Evolutionary conservation across 345 rosid genomes (phyloP), one percentile per base, ranked within the genome.

Genomic region (Dovyalis caffra): DNA sequence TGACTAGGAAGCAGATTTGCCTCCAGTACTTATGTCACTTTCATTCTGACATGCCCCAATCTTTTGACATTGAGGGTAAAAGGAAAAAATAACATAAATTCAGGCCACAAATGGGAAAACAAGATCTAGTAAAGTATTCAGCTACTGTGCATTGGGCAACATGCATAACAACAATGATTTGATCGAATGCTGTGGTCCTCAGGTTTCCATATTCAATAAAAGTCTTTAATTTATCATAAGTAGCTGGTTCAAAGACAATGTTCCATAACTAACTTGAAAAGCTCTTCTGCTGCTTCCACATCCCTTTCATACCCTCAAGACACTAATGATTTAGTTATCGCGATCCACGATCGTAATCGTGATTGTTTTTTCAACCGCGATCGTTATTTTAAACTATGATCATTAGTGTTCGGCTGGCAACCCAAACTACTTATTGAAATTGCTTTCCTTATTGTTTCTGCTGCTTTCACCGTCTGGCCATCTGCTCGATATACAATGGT

Each of bases 361-460:
- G n/a, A n/a, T n/a, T n/a, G n/a, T n/a, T n/a, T n/a, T n/a, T n/a
- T n/a, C n/a, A n/a, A n/a, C n/a, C n/a, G n/a, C n/a, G n/a, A n/a
- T n/a, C n/a, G n/a, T n/a, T n/a, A n/a, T n/a, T n/a, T n/a, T n/a
- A n/a, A n/a, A n/a, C n/a, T n/a, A n/a, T n/a, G n/a, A n/a, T n/a
- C n/a, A n/a, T n/a, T n/a, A n/a, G n/a, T n/a, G n/a, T n/a, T n/a
- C 8, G 77, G 83, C 43, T 60, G 31, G 67, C 71, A 68, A 21
- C 53, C 43, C 10, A 33, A 53, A 34, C 6, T 12, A 70, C 73
- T 37, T 0, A 11, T 3, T n/a, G 37, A 28, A 20, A 31, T 71
- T 28, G 71, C 71, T 32, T 72, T 76, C 77, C 76, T 76, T 69
- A 80, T 12, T 37, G 66, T 62, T 67, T 80, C 77, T 45, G 43